Conservation (phyloP, 495 filamentous ascomycete genomes). For the Cladorrhinum samala region DNA sequence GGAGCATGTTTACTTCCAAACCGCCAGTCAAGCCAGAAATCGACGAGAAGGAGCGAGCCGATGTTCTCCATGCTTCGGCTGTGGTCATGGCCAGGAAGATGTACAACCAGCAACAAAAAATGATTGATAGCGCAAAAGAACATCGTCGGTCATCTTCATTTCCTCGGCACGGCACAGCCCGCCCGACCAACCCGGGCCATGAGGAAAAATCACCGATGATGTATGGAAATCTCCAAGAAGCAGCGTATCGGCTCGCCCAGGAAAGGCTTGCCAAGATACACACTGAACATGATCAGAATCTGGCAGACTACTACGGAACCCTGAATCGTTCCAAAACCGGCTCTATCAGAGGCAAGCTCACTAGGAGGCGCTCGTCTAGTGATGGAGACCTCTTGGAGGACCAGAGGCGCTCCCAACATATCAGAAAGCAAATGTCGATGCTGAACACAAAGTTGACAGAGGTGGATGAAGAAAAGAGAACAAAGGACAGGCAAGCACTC, state of each 20-base stretch:
- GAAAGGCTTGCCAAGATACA: conserved; percentile 77
- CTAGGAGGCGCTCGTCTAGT: conserved; percentile 62
- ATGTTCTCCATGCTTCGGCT: conserved; percentile 71
- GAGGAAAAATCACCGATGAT: conserved; percentile 25
- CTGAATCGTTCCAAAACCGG: conserved; percentile 46
- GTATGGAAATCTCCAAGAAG: conserved; percentile 67
- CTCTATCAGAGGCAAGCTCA: conserved; percentile 46
- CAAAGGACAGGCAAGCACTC: conserved; percentile 63
- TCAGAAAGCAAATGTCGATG: conserved; percentile 72
- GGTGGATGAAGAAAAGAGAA: conserved; percentile 70
- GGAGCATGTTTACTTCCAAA: conserved; percentile 67
- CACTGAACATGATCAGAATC: conserved; percentile 56
- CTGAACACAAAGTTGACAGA: conserved; percentile 61
- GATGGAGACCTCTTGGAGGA: conserved; percentile 60
- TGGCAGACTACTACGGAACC: conserved; percentile 66
- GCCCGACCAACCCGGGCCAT: conserved; percentile 6
- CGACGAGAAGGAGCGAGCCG: conserved; percentile 64
- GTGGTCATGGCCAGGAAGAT: conserved; percentile 83
- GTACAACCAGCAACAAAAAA: conserved; percentile 60
- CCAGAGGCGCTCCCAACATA: conserved; percentile 59
- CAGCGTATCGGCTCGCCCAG: conserved; percentile 74
- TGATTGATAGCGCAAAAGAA: conserved; percentile 43
- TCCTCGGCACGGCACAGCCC: conserved; percentile 17
- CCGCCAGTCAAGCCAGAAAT: conserved; percentile 66
- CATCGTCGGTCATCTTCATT: conserved; percentile 24